Evolutionary conservation across 2,329 filamentous ascomycete genomes (phyloP), one percentile per base, ranked within the genome.

Genomic region (Verticillium tricorpus): DNA sequence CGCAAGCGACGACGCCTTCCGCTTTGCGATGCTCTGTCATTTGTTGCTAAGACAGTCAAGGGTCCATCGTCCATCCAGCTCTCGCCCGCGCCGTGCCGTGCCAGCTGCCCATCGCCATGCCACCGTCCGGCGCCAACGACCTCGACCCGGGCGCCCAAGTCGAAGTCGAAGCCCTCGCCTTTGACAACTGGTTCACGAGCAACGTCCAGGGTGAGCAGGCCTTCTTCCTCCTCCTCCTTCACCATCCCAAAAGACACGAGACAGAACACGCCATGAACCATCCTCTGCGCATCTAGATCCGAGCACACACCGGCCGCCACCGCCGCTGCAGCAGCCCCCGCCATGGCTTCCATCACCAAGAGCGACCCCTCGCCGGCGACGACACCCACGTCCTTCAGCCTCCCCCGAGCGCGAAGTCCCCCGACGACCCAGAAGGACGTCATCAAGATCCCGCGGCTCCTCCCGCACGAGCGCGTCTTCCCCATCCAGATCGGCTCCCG

Each of bases 401-500:
- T 50, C 45, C 45, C 45, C 19, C 45, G 45, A n/a, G 45, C 45
- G 45, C 45, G 45, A n/a, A 50, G 45, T 25, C 45, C 45, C 7
- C 45, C 45, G 19, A 50, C 45, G 5, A 50, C 40, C 8, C 22
- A 45, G 28, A 65, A 67, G n/a, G 70, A 64, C 62, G 72, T 82
- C 60, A 72, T 74, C 65, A 78, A 78, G 67, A 86, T 87, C 57
- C 84, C 83, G 31, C 77, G 77, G 56, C 80, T 87, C 59, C 78
- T 91, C 19, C 89, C 89, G 3, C 86, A 89, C 66, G 87, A 89
- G 71, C 87, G 88, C 68, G 88, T 91, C 19, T 92, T 91, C 65
- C 88, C 89, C 2, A 88, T 91, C 63, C 89, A 91, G 74, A 89
- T 91, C 67, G 89, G 89, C 19, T 85, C 85, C 17, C 85, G 89